These are phyloP conservation scores for Suillus variegatus DNA, from an alignment of 768 basidiomycete genomes.

Conservation along the genomic window DNA sequence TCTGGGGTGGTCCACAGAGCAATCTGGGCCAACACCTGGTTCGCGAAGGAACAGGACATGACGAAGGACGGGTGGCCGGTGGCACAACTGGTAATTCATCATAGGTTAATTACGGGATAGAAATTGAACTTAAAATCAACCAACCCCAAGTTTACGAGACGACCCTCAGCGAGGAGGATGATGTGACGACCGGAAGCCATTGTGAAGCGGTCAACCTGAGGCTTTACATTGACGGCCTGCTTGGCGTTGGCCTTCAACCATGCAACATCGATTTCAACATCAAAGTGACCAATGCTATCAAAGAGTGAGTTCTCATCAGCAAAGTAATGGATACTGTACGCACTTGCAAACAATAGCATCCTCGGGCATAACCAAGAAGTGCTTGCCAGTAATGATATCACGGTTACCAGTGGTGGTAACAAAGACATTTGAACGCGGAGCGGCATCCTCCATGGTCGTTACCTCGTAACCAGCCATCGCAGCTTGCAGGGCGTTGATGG, in stretches of 20 bases:
- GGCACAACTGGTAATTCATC: conserved; percentile 62
- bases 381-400: conserved; percentile 91
- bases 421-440: conserved; percentile 85
- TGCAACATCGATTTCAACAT: conserved; percentile 93
- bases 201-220: conserved; percentile 98
- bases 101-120: conserved; percentile 10
- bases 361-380: conserved; percentile 94
- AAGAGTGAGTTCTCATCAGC: conserved; percentile 14
- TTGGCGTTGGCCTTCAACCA: conserved; percentile 96
- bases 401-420: conserved; percentile 99
- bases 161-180: conserved; percentile 97
- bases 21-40: conserved; percentile 98
- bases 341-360: conserved; percentile 99
- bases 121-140: conserved; percentile 19
- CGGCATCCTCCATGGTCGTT: conserved; percentile 97
- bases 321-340: conserved; percentile 31
- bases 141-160: conserved; percentile 97
- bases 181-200: conserved; percentile 92
- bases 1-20: conserved; percentile 93
- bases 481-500: conserved; percentile 99
- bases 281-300: conserved; percentile 80
- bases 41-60: conserved; percentile 99
- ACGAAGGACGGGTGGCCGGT: conserved; percentile 99
- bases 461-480: conserved; percentile 99
- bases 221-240: conserved; percentile 88